Percentiles rank a stretch among this genome's conserved stretches.
Evolutionary conservation across 176 grass and related monocot species (phyloP).

Genomic region (Raddia guianensis): DNA sequence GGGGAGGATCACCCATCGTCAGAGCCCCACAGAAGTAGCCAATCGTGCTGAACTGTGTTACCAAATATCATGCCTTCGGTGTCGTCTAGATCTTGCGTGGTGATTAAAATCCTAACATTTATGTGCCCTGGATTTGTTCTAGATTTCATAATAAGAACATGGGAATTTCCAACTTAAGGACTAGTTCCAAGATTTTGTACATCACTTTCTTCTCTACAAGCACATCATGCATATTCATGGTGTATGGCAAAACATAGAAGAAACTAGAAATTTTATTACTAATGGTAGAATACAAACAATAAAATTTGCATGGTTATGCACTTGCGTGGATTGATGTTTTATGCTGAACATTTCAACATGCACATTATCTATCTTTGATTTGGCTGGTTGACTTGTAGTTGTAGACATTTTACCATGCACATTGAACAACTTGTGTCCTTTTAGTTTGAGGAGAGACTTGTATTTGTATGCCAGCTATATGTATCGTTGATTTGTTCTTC

Average conservation of each 20-base stretch:
- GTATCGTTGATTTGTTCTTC: neutral
- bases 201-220: neutral
- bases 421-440: neutral
- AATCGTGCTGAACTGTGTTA: too few species aligned
- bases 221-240: neutral
- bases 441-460: neutral
- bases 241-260: neutral
- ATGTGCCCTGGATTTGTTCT: neutral
- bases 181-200: neutral
- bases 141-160: neutral
- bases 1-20: too few species aligned
- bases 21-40: too few species aligned
- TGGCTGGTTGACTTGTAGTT: neutral
- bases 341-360: neutral
- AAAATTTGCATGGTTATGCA: neutral
- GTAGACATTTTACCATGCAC: too few species aligned
- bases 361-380: neutral
- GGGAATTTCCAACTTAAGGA: neutral
- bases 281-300: neutral
- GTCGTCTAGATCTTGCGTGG: too few species aligned
- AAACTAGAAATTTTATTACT: neutral
- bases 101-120: too few species aligned
- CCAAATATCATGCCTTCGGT: too few species aligned
- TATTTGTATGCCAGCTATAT: neutral
- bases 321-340: conserved; percentile 7